phyloP scores from a whole-genome alignment of 1,139 yeast genomes.

The Protomyces lactucae-debilis region DNA sequence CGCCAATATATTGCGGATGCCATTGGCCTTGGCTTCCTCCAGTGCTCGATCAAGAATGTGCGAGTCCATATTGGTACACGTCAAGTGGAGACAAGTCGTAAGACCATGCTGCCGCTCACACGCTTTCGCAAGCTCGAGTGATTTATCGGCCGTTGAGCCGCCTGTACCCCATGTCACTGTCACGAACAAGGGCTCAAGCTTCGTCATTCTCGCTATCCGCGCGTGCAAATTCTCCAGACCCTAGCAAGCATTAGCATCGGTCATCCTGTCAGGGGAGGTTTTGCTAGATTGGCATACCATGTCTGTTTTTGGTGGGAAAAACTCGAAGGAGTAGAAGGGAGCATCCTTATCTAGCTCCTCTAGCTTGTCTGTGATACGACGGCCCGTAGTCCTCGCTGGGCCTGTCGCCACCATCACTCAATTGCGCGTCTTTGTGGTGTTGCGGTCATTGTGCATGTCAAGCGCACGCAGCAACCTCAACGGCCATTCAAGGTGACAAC shows the following conservation, averaged over 20 bases:
- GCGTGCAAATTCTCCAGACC: constrained; percentile 80
- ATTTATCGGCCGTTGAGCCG: constrained; percentile 84
- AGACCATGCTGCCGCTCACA: constrained; percentile 71
- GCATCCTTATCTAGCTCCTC: constrained; percentile 48
- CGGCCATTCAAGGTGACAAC: too few relatives aligned
- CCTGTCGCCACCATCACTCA: too few relatives aligned
- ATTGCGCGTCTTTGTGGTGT: background rate
- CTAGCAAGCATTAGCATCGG: constrained; percentile 31
- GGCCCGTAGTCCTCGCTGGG: background rate
- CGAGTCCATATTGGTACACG: constrained; percentile 89
- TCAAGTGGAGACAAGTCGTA: constrained; percentile 87
- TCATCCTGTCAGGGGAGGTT: background rate
- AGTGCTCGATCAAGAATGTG: constrained; percentile 74
- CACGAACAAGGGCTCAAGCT: constrained; percentile 79
- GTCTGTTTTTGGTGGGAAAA: constrained; percentile 95
- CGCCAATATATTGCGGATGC: constrained; percentile 83
- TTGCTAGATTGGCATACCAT: constrained; percentile 41
- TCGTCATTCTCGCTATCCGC: constrained; percentile 83
- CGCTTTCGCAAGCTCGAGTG: constrained; percentile 73
- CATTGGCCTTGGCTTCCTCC: constrained; percentile 61
- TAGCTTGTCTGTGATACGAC: constrained; percentile 55
- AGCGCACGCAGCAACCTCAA: background rate
- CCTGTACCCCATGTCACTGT: constrained; percentile 99
- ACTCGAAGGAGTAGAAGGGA: constrained; percentile 79
- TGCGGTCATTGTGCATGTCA: background rate